Evolutionary conservation across 352 stramenopile species (phyloP), one percentile per base, ranked within the genome.

Genomic region (Pythium pectinolyticum): DNA sequence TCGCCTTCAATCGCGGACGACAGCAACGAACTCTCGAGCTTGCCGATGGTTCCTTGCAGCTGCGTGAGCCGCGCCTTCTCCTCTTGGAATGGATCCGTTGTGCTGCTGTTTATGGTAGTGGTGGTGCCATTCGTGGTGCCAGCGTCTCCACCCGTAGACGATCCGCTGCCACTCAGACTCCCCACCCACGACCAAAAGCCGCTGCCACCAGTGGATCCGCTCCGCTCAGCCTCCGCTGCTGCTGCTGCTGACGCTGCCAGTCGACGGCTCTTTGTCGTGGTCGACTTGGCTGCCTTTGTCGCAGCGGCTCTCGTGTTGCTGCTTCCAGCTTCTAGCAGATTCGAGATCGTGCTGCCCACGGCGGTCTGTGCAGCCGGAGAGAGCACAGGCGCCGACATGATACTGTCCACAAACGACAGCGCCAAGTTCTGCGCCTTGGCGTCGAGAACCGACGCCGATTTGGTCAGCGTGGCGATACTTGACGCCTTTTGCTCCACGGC

Each of bases 391-490:
- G 80, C 76, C 0, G 69, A 55, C 46, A 88, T 74, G 51, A 87
- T 81, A 40, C 72, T 84, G 25, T 85, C 78, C 31, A 88, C 71
- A 43, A 89, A 73, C 30, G 69, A 80, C 7, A 90, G 37, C n/a
- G 78, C 77, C 28, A 85, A 63, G 0, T 66, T 58, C 46, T 89
- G 78, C 0, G 80, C 69, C 6, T 67, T 74, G 1, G 67, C 35
- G n/a, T 86, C 80, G 5, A 91, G 61, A 5, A 89, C 77, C 0
- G 61, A 72, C 17, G 80, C 78, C 28, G 74, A 88, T 39, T 88
- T 86, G 1, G 82, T 87, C 10, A 91, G 75, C n/a, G 77, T 88
- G 8, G 73, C 77, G 3, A 89, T 80, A 49, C 80, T 88, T 3
- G 78, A 70, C 20, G 80, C 80, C 34, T 89, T 73, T 39, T 89